These are phyloP conservation scores for Podaxis sp. DNA, from an alignment of 768 basidiomycete species.

Conservation along the genomic window DNA sequence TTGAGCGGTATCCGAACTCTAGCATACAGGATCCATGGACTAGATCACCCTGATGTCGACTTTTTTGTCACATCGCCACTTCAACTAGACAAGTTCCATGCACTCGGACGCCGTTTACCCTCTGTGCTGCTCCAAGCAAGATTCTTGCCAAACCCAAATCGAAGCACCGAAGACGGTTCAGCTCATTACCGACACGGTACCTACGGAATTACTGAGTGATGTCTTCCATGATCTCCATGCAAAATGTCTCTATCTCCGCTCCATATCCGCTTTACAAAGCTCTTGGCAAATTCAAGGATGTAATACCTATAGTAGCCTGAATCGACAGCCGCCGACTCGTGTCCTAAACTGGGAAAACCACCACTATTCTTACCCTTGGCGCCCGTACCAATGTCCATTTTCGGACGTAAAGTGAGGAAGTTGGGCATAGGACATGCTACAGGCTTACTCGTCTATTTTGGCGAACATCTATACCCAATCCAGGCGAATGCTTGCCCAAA, in stretches of 20 bases:
- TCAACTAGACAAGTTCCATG: background rate
- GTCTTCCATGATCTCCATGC: slow-evolving; percentile 5
- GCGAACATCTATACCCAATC: background rate
- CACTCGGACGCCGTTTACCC: background rate
- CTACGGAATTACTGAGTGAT: background rate
- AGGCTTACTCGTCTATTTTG: background rate
- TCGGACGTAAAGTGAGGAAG: slow-evolving; percentile 8
- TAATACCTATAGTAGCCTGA: background rate
- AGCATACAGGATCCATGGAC: background rate
- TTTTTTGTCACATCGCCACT: background rate
- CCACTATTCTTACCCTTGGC: slow-evolving; percentile 10
- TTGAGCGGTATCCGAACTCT: slow-evolving; percentile 20
- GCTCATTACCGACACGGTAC: background rate
- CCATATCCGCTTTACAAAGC: slow-evolving; percentile 20
- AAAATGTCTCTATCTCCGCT: slow-evolving; percentile 23
- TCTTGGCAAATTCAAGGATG: background rate
- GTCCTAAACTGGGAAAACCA: slow-evolving; percentile 12
- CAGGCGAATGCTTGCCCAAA: slow-evolving; percentile 1
- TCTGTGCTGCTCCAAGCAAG: background rate
- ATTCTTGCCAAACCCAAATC: slow-evolving; percentile 5
- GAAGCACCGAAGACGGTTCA: background rate
- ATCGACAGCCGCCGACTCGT: slow-evolving; percentile 3
- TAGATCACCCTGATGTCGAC: background rate
- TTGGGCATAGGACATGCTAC: background rate
- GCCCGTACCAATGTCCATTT: background rate